A percentile compares a stretch with the other conserved stretches of the same genome.
Evolutionary conservation across 1,139 yeast genomes (phyloP).

Genomic region (Magnusiomyces sp.): DNA sequence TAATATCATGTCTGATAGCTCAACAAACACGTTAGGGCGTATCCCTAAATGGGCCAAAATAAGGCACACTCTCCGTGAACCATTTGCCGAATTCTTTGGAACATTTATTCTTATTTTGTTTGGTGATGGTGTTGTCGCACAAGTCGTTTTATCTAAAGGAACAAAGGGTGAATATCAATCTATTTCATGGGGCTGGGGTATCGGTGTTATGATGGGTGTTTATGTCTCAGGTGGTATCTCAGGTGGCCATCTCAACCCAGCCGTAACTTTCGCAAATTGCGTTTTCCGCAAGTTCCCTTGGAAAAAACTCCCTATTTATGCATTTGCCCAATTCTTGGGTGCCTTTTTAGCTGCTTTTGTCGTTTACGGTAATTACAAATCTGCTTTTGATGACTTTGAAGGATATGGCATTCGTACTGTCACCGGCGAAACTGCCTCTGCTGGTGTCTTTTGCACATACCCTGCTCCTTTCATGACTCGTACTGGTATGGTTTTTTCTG

Average conservation of each 20-base stretch:
- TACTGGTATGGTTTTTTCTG: conserved; percentile 40
- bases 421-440: conserved; percentile 28
- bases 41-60: conserved; percentile 20
- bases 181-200: conserved; percentile 42
- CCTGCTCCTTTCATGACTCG: conserved; percentile 37
- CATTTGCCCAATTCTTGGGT: conserved; percentile 26
- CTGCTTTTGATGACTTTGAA: conserved; percentile 25
- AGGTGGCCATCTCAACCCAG: conserved; percentile 32
- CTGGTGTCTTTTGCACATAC: conserved; percentile 40
- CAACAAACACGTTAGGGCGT: background rate
- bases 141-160: conserved; percentile 32
- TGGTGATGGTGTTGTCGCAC: conserved; percentile 43
- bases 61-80: conserved; percentile 22
- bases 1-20: background rate
- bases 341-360: conserved; percentile 26
- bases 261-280: conserved; percentile 27
- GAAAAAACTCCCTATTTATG: conserved; percentile 26
- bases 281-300: conserved; percentile 29
- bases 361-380: conserved; percentile 27
- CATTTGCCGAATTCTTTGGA: conserved; percentile 43
- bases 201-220: conserved; percentile 43
- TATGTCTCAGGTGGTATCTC: conserved; percentile 27
- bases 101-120: conserved; percentile 37
- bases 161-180: conserved; percentile 37
- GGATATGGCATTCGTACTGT: conserved; percentile 26